Evolutionary conservation across 2,329 filamentous ascomycete genomes (phyloP).

Genomic region (Pestalotiopsis sp.): DNA sequence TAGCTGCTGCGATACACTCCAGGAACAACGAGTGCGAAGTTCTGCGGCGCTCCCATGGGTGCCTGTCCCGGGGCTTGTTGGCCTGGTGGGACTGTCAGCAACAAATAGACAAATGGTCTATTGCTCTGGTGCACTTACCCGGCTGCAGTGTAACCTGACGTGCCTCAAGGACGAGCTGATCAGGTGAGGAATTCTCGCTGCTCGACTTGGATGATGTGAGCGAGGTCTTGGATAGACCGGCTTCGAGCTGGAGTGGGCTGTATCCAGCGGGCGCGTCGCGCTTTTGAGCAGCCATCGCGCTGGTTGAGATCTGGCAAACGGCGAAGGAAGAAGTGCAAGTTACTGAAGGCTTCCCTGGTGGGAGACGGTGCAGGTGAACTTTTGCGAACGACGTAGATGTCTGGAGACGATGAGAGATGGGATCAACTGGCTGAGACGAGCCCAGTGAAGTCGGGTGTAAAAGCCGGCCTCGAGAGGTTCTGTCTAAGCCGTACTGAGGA

Average conservation of each 20-base stretch:
- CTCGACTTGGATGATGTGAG: not conserved
- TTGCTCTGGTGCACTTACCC: not conserved
- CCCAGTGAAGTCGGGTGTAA: slow-evolving; percentile 8
- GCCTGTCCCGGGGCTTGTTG: not conserved
- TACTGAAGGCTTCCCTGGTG: not conserved
- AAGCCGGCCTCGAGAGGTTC: slow-evolving; percentile 9
- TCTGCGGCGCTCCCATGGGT: slow-evolving; percentile 50
- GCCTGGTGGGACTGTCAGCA: not conserved
- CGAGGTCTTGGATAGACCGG: not conserved
- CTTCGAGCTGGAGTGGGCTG: not conserved
- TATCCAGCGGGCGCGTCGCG: not conserved
- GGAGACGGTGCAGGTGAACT: not conserved
- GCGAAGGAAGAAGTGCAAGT: not conserved
- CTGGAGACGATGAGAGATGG: not conserved
- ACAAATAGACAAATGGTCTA: not conserved
- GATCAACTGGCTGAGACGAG: slow-evolving; percentile 9
- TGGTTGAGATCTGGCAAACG: not conserved
- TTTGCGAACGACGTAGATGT: not conserved
- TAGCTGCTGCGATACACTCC: slow-evolving; percentile 84
- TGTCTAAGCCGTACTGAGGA: slow-evolving; percentile 14
- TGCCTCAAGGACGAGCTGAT: not conserved
- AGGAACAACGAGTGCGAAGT: slow-evolving; percentile 75
- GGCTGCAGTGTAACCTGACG: not conserved
- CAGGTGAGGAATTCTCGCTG: not conserved
- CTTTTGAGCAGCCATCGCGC: not conserved